Base-by-base conservation (phyloP, 2,329 filamentous ascomycete species). In the Alternaria sp. region DNA sequence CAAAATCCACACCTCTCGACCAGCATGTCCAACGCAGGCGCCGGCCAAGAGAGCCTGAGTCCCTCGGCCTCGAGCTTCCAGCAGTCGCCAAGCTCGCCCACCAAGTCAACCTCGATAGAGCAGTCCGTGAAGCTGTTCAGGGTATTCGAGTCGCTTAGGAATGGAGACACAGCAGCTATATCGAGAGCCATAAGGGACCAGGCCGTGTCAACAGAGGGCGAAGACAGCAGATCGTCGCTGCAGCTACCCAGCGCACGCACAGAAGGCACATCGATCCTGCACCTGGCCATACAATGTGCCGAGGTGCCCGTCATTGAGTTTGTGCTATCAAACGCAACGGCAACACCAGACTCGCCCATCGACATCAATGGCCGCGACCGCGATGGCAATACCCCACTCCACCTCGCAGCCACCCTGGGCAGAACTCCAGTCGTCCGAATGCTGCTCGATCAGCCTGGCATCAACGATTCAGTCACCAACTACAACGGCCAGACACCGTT, bases 61-160 rank as follows among this genome's bases (percentile, higher is more conserved):
- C 67, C 72, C 43, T 34, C 69, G 4, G 69, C 70, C 8, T 61
- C 73, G 26, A 63, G 52, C 63, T 49, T 52, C 47, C 48, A 59
- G 43, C 41, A 61, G 20, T 65, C 71, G 14, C 73, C 73, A 30
- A 59, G 64, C 22, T 76, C 70, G 34, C 75, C 75, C 20, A 71
- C 67, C 54, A 79, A 80, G 63, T 75, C 76, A 47, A 77, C 80
- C 2, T 82, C 81, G 4, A 91, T 99, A 59, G 94, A 99, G 76
- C 93, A 97, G 79, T 97, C 94, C 0, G 93, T 99, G 54, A 89
- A 91, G 75, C 94, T 96, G 67, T 99, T 99, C 79, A 89, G 94
- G 67, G 88, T 97, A 47, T 97, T 98, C 75, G 95, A 98, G 81
- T 91, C 94, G 42, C 83, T 99, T 66, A 88, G 94, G 66, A 95